phyloP scores from a whole-genome alignment of 495 filamentous ascomycete genomes.

The Chaetomidium leptoderma region DNA sequence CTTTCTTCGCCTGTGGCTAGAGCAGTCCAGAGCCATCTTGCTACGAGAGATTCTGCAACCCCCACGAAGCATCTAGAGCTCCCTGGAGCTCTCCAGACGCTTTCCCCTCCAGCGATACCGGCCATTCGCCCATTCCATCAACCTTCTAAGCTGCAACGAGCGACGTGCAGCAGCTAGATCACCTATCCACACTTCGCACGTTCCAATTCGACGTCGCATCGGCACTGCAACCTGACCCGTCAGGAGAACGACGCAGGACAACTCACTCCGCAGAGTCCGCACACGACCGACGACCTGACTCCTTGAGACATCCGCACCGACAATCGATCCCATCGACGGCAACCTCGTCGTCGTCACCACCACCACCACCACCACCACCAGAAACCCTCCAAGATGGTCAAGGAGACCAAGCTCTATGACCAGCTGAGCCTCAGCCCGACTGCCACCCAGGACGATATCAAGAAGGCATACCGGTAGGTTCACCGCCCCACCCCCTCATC shows the following conservation, averaged over 20 bases:
- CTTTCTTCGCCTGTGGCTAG: not conserved
- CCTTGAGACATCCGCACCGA: not conserved
- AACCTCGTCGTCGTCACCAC: not conserved
- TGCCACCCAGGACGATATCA: constrained; percentile 88
- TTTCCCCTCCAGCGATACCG: not conserved
- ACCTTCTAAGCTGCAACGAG: constrained; percentile 18
- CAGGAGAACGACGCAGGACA: constrained; percentile 12
- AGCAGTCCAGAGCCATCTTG: constrained; percentile 8
- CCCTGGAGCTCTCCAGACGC: constrained; percentile 12
- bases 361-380: not conserved
- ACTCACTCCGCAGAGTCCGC: constrained; percentile 10
- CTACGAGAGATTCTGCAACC: not conserved
- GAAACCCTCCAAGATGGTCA: constrained; percentile 59
- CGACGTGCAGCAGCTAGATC: constrained; percentile 17
- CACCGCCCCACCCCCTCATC: constrained; percentile 5
- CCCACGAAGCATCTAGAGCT: constrained; percentile 12
- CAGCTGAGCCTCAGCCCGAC: constrained; percentile 67
- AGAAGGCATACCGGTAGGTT: constrained; percentile 86
- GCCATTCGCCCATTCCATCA: constrained; percentile 13
- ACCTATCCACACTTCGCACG: constrained; percentile 6
- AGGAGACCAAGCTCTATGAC: constrained; percentile 84
- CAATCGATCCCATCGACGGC: not conserved
- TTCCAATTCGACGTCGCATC: constrained; percentile 16
- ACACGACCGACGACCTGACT: not conserved
- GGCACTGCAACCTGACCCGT: constrained; percentile 18